These are phyloP conservation scores for Quercus ilex DNA, from an alignment of 306 rosid genomes.

Conservation along the genomic window DNA sequence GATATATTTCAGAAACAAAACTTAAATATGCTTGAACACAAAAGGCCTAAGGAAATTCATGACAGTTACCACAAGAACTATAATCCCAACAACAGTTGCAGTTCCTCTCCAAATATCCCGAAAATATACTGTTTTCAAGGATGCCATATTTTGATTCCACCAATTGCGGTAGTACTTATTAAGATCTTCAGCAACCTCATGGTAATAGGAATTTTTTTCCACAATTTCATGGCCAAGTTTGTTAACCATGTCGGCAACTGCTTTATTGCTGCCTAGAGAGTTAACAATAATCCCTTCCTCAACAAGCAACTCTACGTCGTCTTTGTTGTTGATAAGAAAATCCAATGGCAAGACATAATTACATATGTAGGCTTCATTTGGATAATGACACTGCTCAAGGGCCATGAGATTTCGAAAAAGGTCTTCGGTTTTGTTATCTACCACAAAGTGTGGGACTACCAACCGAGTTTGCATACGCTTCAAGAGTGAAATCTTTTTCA, in stretches of 20 bases:
- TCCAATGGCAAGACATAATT: conserved; percentile 23
- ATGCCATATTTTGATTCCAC: conserved; percentile 14
- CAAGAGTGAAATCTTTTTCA: not conserved
- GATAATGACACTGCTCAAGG: conserved; percentile 28
- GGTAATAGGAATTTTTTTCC: not conserved
- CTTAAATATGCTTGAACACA: too few relatives aligned
- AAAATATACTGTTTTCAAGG: conserved; percentile 24
- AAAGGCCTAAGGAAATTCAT: not conserved
- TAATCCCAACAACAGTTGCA: conserved; percentile 21
- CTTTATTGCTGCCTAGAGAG: conserved; percentile 17
- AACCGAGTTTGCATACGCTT: not conserved
- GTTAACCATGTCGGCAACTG: conserved; percentile 12
- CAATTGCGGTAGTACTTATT: not conserved
- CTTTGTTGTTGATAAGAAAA: conserved; percentile 9
- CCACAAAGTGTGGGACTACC: not conserved
- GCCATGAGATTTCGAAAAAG: conserved; percentile 31
- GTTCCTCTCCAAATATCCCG: conserved; percentile 30
- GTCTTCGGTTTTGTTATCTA: conserved; percentile 1
- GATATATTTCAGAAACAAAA: too few relatives aligned
- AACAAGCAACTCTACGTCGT: conserved; percentile 21
- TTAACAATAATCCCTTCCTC: conserved; percentile 5
- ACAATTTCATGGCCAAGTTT: conserved; percentile 1
- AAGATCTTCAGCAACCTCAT: not conserved
- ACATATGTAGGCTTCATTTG: not conserved
- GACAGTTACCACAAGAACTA: not conserved